Percentiles rank a stretch among this genome's conserved stretches.
Evolutionary conservation across 306 rosid genomes (phyloP).

Genomic region (Malus domestica): ASM211411v1 NC_041800.1:20229233-20229732

Average conservation of each 20-base stretch:
- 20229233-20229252: constrained; percentile 53
- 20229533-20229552: background rate
- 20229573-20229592: constrained; percentile 17
- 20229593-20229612: constrained; percentile 19
- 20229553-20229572: constrained; percentile 10
- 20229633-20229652: background rate
- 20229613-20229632: background rate
- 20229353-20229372: constrained; percentile 83
- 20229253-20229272: constrained; percentile 43
- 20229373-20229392: constrained; percentile 83
- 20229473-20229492: background rate
- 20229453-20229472: constrained; percentile 68
- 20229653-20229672: too few relatives aligned
- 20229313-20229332: constrained; percentile 66
- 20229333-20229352: constrained; percentile 82
- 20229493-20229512: background rate
- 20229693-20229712: too few relatives aligned
- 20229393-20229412: constrained; percentile 68
- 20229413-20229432: constrained; percentile 67
- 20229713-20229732: too few relatives aligned
- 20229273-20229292: constrained; percentile 60
- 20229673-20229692: too few relatives aligned
- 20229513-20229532: background rate
- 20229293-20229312: constrained; percentile 90
- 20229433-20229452: constrained; percentile 72